phyloP scores from a whole-genome alignment of 352 stramenopile genomes.

The Phytopythium boreale region DNA sequence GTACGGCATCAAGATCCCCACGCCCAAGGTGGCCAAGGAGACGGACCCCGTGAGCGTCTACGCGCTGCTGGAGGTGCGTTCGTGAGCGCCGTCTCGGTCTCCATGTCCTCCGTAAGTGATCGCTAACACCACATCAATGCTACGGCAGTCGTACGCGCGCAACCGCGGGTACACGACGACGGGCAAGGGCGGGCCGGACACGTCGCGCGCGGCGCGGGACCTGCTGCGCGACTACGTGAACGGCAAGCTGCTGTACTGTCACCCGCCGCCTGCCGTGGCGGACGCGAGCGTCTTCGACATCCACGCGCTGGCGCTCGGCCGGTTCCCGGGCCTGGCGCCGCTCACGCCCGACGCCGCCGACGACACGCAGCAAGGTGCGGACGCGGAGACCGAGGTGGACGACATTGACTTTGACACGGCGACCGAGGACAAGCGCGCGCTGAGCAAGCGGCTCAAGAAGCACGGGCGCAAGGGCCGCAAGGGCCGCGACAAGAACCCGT shows the following conservation, averaged over 20 bases:
- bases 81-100: too few species aligned
- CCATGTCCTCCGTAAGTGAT: too few species aligned
- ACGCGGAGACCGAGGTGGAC: conserved; percentile 20
- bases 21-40: conserved; percentile 62
- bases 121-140: too few species aligned
- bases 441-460: conserved; percentile 88
- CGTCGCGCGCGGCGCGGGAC: conserved; percentile 92
- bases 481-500: conserved; percentile 96
- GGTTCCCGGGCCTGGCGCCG: conserved; percentile 50
- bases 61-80: conserved; percentile 47
- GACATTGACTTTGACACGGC: conserved; percentile 70
- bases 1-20: conserved; percentile 94
- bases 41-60: conserved; percentile 80
- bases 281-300: conserved; percentile 73
- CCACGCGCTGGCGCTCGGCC: conserved; percentile 49
- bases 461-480: conserved; percentile 97
- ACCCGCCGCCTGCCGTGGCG: conserved; percentile 84
- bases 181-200: conserved; percentile 93
- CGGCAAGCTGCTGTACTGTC: conserved; percentile 97
- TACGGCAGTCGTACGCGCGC: conserved; percentile 47
- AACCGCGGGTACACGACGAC: conserved; percentile 92
- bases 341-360: conserved; percentile 9
- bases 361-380: conserved; percentile 9
- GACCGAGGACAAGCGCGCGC: conserved; percentile 58
- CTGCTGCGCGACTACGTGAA: conserved; percentile 98